A percentile compares a stretch with the other conserved stretches of the same genome.
Evolutionary conservation across 164 flowering plant species (phyloP).

Genomic region (Vitis vinifera): ASM3070453v1 NC_081812.1:19920501-19921000

Average conservation of each 20-base stretch:
- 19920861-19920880: neutral
- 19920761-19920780: constrained; percentile 97
- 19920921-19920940: neutral
- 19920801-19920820: neutral
- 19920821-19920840: neutral
- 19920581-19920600: too few relatives aligned
- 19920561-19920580: too few relatives aligned
- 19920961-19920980: too few relatives aligned
- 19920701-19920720: constrained; percentile 50
- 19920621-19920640: too few relatives aligned
- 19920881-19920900: too few relatives aligned
- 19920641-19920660: too few relatives aligned
- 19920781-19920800: constrained; percentile 53
- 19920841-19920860: neutral
- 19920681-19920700: neutral
- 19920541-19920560: too few relatives aligned
- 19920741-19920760: constrained; percentile 68
- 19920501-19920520: too few relatives aligned
- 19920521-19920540: too few relatives aligned
- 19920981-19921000: too few relatives aligned
- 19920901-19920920: neutral
- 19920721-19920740: constrained; percentile 89
- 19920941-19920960: too few relatives aligned
- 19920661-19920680: neutral
- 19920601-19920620: too few relatives aligned